Percentiles rank a stretch among this genome's conserved stretches.
Conservation (phyloP, 139 green algal genomes). For the Chlorella sp. region DNA sequence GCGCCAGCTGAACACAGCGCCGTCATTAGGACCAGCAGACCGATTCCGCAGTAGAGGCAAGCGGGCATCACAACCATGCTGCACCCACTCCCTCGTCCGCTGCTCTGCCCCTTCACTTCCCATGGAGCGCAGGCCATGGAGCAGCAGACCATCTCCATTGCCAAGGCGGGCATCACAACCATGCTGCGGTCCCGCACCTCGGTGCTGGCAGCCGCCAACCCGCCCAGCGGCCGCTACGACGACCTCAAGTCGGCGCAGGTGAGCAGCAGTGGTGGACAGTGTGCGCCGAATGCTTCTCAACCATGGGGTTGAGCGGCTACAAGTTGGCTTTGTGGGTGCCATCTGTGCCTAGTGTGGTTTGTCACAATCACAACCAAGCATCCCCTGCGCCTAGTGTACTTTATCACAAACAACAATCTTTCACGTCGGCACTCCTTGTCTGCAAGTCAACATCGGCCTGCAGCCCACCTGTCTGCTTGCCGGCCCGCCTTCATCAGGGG, state of each 20-base stretch:
- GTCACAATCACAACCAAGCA: too few species aligned
- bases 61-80: background rate
- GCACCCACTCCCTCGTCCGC: too few species aligned
- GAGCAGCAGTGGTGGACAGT: too few species aligned
- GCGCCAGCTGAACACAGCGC: too few species aligned
- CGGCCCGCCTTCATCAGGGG: too few species aligned
- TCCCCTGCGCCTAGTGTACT: too few species aligned
- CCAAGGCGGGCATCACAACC: constrained; percentile 99
- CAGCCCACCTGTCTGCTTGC: too few species aligned
- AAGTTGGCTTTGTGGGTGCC: too few species aligned
- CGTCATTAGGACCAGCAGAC: too few species aligned
- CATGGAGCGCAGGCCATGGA: constrained; percentile 90
- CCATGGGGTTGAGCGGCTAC: too few species aligned
- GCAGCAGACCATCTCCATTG: constrained; percentile 99
- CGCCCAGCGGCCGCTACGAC: constrained; percentile 90
- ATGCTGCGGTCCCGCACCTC: constrained; percentile 94
- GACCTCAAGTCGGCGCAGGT: constrained; percentile 80
- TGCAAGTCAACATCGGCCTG: constrained; percentile 97
- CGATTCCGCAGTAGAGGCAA: background rate
- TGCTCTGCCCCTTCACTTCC: background rate
- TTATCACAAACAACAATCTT: background rate
- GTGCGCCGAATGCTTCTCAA: too few species aligned
- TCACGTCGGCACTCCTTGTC: background rate
- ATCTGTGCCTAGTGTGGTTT: too few species aligned
- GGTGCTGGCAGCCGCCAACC: constrained; percentile 98